Conservation (phyloP, 306 rosid species). For the Malus asiatica region DNA sequence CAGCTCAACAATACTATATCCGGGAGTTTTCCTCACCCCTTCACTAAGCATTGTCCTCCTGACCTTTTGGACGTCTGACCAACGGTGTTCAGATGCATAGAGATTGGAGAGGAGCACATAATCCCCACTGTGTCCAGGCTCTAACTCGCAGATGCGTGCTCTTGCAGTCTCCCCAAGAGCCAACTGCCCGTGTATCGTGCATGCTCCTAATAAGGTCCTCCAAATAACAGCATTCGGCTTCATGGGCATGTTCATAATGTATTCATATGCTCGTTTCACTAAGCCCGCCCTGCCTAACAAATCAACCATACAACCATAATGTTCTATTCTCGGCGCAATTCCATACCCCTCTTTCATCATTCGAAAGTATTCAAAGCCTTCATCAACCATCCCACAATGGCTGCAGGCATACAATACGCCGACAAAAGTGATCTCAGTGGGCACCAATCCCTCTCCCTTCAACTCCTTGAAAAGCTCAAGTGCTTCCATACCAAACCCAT, state of each 20-base stretch:
- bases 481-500: constrained; percentile 38
- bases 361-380: constrained; percentile 33
- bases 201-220: constrained; percentile 39
- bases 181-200: constrained; percentile 28
- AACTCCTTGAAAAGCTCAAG: constrained; percentile 25
- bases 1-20: constrained; percentile 37
- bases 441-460: constrained; percentile 23
- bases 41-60: constrained; percentile 28
- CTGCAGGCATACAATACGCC: constrained; percentile 46
- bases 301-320: constrained; percentile 40
- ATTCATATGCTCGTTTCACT: constrained; percentile 28
- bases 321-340: constrained; percentile 33
- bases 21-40: constrained; percentile 39
- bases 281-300: constrained; percentile 37
- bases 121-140: constrained; percentile 33
- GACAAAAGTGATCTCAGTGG: constrained; percentile 36
- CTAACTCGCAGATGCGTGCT: constrained; percentile 20
- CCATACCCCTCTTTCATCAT: constrained; percentile 30
- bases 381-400: constrained; percentile 38
- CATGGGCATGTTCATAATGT: constrained; percentile 25
- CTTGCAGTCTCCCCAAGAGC: constrained; percentile 32
- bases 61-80: constrained; percentile 35
- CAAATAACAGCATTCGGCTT: constrained; percentile 37
- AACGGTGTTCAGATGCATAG: constrained; percentile 37
- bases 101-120: constrained; percentile 42